Base-by-base conservation (phyloP, 495 filamentous ascomycete species). In the Talaromyces proteolyticus region DNA sequence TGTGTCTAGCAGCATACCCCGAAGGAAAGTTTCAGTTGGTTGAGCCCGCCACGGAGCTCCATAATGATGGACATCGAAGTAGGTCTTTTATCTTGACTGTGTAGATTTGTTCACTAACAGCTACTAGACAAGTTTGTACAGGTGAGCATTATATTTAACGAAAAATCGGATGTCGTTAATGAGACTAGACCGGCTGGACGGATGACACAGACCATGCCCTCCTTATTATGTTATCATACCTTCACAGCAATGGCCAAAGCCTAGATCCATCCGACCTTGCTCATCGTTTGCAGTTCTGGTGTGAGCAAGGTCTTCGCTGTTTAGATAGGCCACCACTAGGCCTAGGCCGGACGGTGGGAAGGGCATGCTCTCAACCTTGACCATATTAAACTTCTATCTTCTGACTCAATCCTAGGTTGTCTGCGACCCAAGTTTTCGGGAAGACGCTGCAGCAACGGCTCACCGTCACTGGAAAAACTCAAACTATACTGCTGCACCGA, bases 201-300 rank as follows among this genome's bases (percentile, higher is more conserved):
- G 72, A 77, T 52, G 73, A 77, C 54, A 77, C 73, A 10, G 73
- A 77, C 53, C 73, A 77, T 50, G 61, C 69, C 10, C 58, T 75
- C 0, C 55, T 74, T 0, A 56, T 77, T 14, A 22, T 77, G 5
- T 59, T 77, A 14, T 57, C 64, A 16, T 75, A 65, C 49, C 56
- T 77, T 1, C 69, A 71, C 44, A 38, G 39, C 39, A 56, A 57
- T 10, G 61, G 68, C 11, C 8, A 8, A 10, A 4, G 34, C 6
- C 12, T 44, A 18, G 25, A 19, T 54, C 67, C 18, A 40, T 50
- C 21, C 1, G 69, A 67, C 56, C 60, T 75, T 42, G 72, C 73
- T 3, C 29, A n/a, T 12, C 60, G 73, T 2, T 57, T 76, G 16
- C 56, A 54, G 23, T 57, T 66, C 26, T 77, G 72, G 73, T 61